Conservation (phyloP, 345 rosid genomes). For the Eucalyptus paniculata region DNA sequence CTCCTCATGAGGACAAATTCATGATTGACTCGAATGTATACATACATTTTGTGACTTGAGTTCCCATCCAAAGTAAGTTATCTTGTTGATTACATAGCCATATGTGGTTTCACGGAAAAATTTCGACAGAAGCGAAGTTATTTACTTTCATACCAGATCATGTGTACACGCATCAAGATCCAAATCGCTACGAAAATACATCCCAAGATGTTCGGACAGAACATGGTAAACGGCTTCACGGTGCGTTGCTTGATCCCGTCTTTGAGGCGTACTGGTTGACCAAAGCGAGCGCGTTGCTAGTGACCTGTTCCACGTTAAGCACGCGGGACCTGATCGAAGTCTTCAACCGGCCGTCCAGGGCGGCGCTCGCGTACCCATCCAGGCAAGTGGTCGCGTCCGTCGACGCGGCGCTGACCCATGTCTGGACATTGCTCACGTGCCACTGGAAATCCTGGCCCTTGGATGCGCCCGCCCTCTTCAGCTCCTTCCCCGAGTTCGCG, state of each 20-base stretch:
- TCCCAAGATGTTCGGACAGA: neutral
- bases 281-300: neutral
- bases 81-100: neutral
- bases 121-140: neutral
- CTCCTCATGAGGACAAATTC: neutral
- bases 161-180: neutral
- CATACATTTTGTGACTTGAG: neutral
- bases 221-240: neutral
- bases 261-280: neutral
- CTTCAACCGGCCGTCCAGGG: constrained; percentile 60
- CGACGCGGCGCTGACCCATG: constrained; percentile 89
- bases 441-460: constrained; percentile 39
- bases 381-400: constrained; percentile 77
- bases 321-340: constrained; percentile 33
- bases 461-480: constrained; percentile 29
- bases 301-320: constrained; percentile 25
- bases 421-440: constrained; percentile 75
- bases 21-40: neutral
- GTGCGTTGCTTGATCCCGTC: neutral
- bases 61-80: neutral
- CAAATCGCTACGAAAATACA: neutral
- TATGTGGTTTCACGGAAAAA: neutral
- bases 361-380: constrained; percentile 68
- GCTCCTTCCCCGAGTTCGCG: constrained; percentile 42
- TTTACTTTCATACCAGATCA: neutral